Evolutionary conservation across 75 land plant species (phyloP).

Genomic region (Pinus taeda): DNA sequence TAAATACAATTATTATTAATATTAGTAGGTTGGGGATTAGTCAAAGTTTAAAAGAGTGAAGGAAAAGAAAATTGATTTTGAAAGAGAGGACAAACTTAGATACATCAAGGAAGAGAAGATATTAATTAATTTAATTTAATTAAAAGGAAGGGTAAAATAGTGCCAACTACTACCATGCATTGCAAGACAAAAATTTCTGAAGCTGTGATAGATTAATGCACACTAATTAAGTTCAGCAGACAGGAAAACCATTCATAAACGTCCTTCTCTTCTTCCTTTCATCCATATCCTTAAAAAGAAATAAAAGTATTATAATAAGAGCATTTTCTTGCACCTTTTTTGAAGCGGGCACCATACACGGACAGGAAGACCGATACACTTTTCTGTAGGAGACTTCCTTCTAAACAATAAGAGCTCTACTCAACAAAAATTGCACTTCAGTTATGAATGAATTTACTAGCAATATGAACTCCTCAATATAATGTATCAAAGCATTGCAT

Average conservation of each 20-base stretch:
- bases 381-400: background rate
- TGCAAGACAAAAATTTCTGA: too few relatives aligned
- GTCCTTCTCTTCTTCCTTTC: too few relatives aligned
- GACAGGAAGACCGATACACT: conserved; percentile 1
- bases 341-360: conserved; percentile 12
- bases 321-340: background rate
- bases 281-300: too few relatives aligned
- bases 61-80: too few relatives aligned
- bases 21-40: too few relatives aligned
- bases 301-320: background rate
- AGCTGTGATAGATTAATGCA: too few relatives aligned
- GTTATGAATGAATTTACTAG: background rate
- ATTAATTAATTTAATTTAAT: background rate
- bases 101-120: too few relatives aligned
- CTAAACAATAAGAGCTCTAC: background rate
- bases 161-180: background rate
- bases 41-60: too few relatives aligned
- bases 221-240: background rate
- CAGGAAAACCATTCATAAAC: too few relatives aligned
- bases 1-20: too few relatives aligned
- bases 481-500: too few relatives aligned
- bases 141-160: background rate
- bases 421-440: background rate
- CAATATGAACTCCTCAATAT: background rate
- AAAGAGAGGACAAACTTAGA: too few relatives aligned